These are phyloP conservation scores for Clavariopsis aquatica DNA, from an alignment of 495 filamentous ascomycete species.

Conservation along the genomic window DNA sequence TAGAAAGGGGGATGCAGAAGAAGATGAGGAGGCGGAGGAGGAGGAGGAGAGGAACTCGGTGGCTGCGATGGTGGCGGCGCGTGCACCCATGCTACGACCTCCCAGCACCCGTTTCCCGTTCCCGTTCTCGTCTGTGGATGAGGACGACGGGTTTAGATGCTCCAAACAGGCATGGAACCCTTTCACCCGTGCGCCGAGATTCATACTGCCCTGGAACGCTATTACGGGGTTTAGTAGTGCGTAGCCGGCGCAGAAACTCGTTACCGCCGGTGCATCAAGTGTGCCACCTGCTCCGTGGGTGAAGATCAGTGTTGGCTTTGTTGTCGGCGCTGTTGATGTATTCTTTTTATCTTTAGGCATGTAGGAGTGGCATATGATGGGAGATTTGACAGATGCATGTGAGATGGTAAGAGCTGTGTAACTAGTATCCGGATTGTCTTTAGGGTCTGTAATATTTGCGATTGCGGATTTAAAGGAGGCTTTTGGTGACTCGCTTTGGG, in stretches of 20 bases:
- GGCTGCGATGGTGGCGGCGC: constrained; percentile 47
- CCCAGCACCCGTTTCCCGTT: constrained; percentile 33
- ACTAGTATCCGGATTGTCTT: not conserved
- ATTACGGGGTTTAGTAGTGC: constrained; percentile 27
- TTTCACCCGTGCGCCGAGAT: constrained; percentile 42
- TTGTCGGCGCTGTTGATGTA: not conserved
- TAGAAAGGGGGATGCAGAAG: not conserved
- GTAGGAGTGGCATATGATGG: constrained; percentile 19
- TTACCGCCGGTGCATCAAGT: constrained; percentile 40
- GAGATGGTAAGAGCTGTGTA: not conserved
- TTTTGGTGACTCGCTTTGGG: not conserved
- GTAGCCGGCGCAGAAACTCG: constrained; percentile 44
- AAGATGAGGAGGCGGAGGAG: constrained; percentile 9
- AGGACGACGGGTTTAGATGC: no score
- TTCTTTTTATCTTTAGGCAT: no score
- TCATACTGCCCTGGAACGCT: constrained; percentile 47
- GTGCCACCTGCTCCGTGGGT: constrained; percentile 50
- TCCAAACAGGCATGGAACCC: constrained; percentile 40
- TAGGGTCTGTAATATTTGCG: not conserved
- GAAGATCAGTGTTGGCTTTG: constrained; percentile 40
- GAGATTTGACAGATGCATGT: constrained; percentile 1
- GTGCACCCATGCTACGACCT: constrained; percentile 48
- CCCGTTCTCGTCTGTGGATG: no score
- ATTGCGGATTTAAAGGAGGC: not conserved
- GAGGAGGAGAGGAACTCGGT: constrained; percentile 15